Evolutionary conservation across 306 rosid species (phyloP), one percentile per base, ranked within the genome.

Genomic region (Trifolium dubium): DNA sequence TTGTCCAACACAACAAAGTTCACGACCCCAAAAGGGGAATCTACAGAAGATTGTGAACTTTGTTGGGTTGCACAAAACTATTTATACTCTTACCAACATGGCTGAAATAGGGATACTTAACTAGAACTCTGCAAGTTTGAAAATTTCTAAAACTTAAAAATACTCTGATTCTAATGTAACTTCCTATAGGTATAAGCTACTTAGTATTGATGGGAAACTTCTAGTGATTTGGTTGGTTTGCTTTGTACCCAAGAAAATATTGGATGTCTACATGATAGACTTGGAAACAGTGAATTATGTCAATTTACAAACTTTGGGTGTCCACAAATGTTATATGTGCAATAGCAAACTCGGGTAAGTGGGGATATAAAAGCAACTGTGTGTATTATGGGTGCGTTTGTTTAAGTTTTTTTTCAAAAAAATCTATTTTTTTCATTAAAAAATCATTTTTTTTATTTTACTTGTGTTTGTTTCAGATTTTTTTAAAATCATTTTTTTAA

Each of bases 81-180:
- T 78, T 5, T 71, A 71, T 64, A 50, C 32, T 9, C 10, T 78
- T 8, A 32, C 49, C 9, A 0, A 12, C 1, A 7, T 14, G 0
- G 63, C 15, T 17, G 0, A 14, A 23, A 79, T 79, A 41, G 69
- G 74, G 13, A 40, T 71, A 34, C 12, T 43, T 30, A 79, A 7
- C 2, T 1, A 54, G 6, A 72, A 51, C 10, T 28, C 40, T 39
- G 2, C 14, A 1, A 18, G n/a, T 7, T 2, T 79, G 10, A 64
- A 31, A 10, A 10, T 13, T 53, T 18, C 32, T 72, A 12, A 4
- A 19, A 2, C 3, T 72, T 0, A 55, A 54, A 5, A 72, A 64
- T 17, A 11, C 6, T 2, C 1, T 23, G 23, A 23, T 23, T 78
- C 63, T 0, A 10, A 1, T 13, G 18, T 51, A 1, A 3, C 5